These are phyloP conservation scores for Piper longum DNA, from an alignment of 164 flowering plant species.

Conservation along the genomic window DNA sequence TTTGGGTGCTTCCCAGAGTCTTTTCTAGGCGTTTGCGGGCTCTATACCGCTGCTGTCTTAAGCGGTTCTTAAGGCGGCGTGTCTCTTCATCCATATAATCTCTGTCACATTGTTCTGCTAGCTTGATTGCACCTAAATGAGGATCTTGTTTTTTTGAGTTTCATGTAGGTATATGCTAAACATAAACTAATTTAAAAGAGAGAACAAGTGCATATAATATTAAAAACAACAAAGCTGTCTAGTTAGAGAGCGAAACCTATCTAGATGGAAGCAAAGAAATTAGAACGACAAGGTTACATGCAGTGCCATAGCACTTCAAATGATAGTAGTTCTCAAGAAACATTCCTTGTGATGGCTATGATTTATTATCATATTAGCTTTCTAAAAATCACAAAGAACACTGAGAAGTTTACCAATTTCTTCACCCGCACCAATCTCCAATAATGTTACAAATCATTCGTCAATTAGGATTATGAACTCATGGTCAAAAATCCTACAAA, in stretches of 20 bases:
- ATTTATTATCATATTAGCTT: too few relatives aligned
- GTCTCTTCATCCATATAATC: conserved; percentile 12
- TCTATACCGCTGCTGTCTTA: conserved; percentile 22
- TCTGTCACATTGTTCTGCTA: conserved; percentile 6
- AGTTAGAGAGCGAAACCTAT: neutral
- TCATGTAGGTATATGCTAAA: neutral
- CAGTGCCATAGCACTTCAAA: too few relatives aligned
- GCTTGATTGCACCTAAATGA: neutral
- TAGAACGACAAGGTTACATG: too few relatives aligned
- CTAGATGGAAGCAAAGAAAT: neutral
- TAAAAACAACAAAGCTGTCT: neutral
- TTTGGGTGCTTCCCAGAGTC: conserved; percentile 4
- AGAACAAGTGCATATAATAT: neutral
- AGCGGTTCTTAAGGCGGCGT: conserved; percentile 17
- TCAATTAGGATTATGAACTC: too few relatives aligned
- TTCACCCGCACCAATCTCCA: too few relatives aligned
- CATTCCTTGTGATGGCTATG: too few relatives aligned
- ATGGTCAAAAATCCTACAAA: too few relatives aligned
- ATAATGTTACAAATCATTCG: too few relatives aligned
- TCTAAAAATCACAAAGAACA: too few relatives aligned
- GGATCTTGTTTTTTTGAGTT: neutral
- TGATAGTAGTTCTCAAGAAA: too few relatives aligned
- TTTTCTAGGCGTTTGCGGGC: conserved; percentile 21
- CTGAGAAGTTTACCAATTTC: too few relatives aligned
- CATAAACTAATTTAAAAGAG: neutral